Percentiles rank a stretch among this genome's conserved stretches.
These are phyloP conservation scores for Sphaerulina musiva DNA, from an alignment of 2,329 filamentous ascomycete species.

Conservation along the genomic window DNA sequence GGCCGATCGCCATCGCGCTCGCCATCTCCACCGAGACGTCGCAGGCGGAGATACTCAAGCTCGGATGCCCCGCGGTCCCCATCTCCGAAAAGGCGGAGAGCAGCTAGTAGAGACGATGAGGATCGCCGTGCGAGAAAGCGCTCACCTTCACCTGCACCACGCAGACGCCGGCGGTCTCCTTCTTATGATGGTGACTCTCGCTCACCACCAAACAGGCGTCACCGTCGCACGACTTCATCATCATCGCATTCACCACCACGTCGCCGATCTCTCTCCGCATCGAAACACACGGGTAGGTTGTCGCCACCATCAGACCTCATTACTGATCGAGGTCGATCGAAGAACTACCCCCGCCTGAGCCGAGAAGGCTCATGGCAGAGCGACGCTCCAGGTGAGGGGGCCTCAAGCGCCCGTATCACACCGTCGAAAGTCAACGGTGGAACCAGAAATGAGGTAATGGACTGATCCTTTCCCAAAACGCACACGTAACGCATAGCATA, in stretches of 20 bases:
- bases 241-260: slow-evolving; percentile 14
- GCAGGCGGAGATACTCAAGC: slow-evolving; percentile 19
- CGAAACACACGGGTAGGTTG: slow-evolving; percentile 17
- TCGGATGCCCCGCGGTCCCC: slow-evolving; percentile 12
- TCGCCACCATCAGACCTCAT: background rate
- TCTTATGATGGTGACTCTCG: slow-evolving; percentile 59
- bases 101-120: slow-evolving; percentile 4
- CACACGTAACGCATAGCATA: slow-evolving; percentile 5
- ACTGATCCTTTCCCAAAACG: background rate
- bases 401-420: slow-evolving; percentile 4
- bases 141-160: slow-evolving; percentile 29
- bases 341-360: slow-evolving; percentile 14
- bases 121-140: slow-evolving; percentile 19
- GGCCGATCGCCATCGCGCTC: slow-evolving; percentile 26
- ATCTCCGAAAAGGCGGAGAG: slow-evolving; percentile 7
- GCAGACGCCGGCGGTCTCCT: slow-evolving; percentile 45
- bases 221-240: slow-evolving; percentile 55
- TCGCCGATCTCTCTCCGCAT: slow-evolving; percentile 21
- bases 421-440: slow-evolving; percentile 6
- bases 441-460: slow-evolving; percentile 12
- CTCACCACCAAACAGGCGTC: slow-evolving; percentile 63
- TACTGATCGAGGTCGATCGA: background rate
- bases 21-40: slow-evolving; percentile 27
- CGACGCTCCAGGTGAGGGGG: slow-evolving; percentile 5
- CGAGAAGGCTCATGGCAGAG: slow-evolving; percentile 13